Base-by-base conservation (phyloP, 495 filamentous ascomycete species). In the Tetracladium marchalianum region DNA sequence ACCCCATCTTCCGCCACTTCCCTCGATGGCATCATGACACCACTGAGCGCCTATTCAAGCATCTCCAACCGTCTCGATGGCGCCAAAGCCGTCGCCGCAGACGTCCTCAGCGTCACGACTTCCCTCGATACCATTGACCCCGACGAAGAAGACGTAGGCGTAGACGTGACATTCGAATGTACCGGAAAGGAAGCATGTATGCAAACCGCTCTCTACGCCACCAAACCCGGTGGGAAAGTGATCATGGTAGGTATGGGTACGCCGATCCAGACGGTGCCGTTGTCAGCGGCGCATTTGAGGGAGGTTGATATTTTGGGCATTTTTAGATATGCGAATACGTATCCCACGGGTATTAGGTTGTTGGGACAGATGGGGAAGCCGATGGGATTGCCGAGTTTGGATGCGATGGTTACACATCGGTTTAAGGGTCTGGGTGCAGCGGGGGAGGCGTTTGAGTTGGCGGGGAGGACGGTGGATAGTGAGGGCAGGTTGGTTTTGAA, bases 191-290 rank as follows among this genome's bases (percentile, higher is more conserved):
- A 89, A 32, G 69, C 80, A 2, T 93, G 87, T 59, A 79, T 92
- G 53, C 87, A 95, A 62, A 84, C 88, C 0, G 78, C 82, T 2
- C 86, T 96, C 36, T 94, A 90, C 53, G 85, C 84, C 7, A 81
- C 86, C 11, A 71, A 76, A 7, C 71, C 90, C 0, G 90, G 89
- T 10, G 87, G 88, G 9, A 80, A 82, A 50, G 71, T 95, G 33
- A 78, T 95, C 53, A 81, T 94, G 66, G 82, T 96, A 16, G 90
- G 90, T 4, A 95, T 95, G 87, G 90, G 90, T n/a, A 86, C 80
- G 4, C 89, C 90, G 0, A 76, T 93, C 35, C 85, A 92, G 67
- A 93, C 85, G 0, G 68, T 95, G 5, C 88, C 88, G 1, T 73
- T 95, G 44, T 87, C 82, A 1, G 84, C 85, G 0, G 90, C 90